Evolutionary conservation across 164 flowering plant genomes (phyloP).

Genomic region (Vitis riparia): DNA sequence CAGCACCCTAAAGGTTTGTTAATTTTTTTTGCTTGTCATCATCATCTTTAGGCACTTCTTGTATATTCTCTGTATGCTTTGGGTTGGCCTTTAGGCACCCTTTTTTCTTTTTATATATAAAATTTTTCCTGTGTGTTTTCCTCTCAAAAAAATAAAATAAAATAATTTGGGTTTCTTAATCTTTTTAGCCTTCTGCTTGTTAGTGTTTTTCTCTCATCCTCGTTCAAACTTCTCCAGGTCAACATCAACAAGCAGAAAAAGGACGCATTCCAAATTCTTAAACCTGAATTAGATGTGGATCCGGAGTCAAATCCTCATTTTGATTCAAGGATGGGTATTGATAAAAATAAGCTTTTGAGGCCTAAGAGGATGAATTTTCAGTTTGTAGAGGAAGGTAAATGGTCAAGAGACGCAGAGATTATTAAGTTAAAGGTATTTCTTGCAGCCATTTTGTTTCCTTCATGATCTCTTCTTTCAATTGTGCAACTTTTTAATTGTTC

Average conservation of each 20-base stretch:
- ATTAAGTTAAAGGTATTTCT: conserved; percentile 76
- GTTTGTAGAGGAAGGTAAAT: conserved; percentile 99
- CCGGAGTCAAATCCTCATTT: conserved; percentile 84
- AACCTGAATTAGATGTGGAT: conserved; percentile 89
- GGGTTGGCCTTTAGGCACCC: too few relatives aligned
- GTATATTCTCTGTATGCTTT: too few relatives aligned
- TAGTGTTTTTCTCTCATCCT: conserved; percentile 10
- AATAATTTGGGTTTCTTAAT: background rate
- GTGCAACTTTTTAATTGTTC: background rate
- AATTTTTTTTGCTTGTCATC: background rate
- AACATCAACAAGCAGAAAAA: conserved; percentile 98
- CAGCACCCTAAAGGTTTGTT: conserved; percentile 89
- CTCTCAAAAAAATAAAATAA: too few relatives aligned
- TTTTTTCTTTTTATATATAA: background rate
- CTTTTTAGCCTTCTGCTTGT: background rate
- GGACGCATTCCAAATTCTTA: conserved; percentile 91
- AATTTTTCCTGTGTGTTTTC: too few relatives aligned
- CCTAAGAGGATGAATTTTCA: conserved; percentile 87
- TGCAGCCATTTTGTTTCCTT: background rate
- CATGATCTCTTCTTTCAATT: background rate
- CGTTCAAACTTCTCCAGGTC: conserved; percentile 54
- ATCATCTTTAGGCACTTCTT: too few relatives aligned
- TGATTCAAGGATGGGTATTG: conserved; percentile 84
- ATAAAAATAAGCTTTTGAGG: conserved; percentile 79
- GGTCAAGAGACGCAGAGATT: conserved; percentile 91